These are phyloP conservation scores for Jatropha podagrica DNA, from an alignment of 441 rosid genomes.

Conservation along the genomic window DNA sequence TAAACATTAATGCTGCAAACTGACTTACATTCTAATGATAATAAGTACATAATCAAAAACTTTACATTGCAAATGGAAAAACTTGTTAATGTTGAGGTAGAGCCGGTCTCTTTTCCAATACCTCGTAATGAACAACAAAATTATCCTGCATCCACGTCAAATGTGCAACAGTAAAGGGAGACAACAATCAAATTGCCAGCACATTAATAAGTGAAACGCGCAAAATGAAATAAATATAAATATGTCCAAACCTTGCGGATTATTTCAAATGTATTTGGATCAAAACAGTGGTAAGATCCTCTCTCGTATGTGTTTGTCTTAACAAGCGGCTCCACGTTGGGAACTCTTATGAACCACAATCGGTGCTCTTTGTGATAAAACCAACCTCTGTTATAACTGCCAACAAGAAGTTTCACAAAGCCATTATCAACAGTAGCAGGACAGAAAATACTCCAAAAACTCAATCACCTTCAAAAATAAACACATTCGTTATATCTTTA, in stretches of 20 bases:
- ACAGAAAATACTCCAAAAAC: not conserved
- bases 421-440: not conserved
- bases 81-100: slow-evolving; percentile 61
- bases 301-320: slow-evolving; percentile 79
- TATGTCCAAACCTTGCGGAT: slow-evolving; percentile 59
- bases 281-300: slow-evolving; percentile 88
- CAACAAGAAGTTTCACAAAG: slow-evolving; percentile 21
- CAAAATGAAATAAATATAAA: not conserved
- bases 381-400: slow-evolving; percentile 86
- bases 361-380: slow-evolving; percentile 87
- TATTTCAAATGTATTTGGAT: slow-evolving; percentile 68
- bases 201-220: not conserved
- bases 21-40: slow-evolving; percentile 41
- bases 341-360: slow-evolving; percentile 70
- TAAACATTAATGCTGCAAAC: slow-evolving; percentile 40
- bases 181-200: not conserved
- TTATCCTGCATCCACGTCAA: slow-evolving; percentile 68
- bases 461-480: not conserved
- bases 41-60: slow-evolving; percentile 35
- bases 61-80: slow-evolving; percentile 46
- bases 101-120: slow-evolving; percentile 80
- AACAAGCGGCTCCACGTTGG: slow-evolving; percentile 79
- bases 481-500: not conserved
- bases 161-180: not conserved
- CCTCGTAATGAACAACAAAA: slow-evolving; percentile 73